Conservation (phyloP, 2,329 filamentous ascomycete genomes). For the Grosmannia serpens region DNA sequence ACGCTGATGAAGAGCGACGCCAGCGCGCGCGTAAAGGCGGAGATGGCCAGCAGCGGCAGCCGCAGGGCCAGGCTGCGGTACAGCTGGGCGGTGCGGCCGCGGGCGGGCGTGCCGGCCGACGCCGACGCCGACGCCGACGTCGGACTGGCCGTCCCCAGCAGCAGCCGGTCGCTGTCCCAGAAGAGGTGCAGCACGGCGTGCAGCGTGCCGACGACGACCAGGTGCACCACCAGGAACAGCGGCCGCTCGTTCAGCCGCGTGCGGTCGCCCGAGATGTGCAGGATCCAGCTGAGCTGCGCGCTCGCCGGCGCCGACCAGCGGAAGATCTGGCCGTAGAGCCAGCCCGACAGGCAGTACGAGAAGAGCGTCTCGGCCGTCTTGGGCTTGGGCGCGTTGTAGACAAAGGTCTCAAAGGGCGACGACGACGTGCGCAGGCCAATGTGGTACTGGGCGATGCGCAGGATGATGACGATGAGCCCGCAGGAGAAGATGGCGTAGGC, state of each 20-base stretch:
- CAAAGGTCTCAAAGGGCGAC: constrained; percentile 55
- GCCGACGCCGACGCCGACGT: background rate
- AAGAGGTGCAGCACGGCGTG: constrained; percentile 62
- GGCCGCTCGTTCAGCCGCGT: constrained; percentile 75
- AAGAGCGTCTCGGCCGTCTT: constrained; percentile 57
- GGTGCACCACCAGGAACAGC: constrained; percentile 64
- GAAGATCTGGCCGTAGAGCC: constrained; percentile 70
- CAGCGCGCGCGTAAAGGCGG: constrained; percentile 28
- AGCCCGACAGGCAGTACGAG: constrained; percentile 69
- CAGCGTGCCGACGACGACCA: constrained; percentile 55
- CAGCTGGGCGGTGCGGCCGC: constrained; percentile 3
- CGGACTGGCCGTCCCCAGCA: constrained; percentile 28
- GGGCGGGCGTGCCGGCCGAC: background rate
- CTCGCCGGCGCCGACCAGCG: constrained; percentile 54
- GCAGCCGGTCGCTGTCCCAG: constrained; percentile 60
- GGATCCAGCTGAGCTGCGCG: constrained; percentile 61
- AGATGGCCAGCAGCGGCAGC: constrained; percentile 27
- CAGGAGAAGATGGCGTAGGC: constrained; percentile 65
- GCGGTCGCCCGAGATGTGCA: constrained; percentile 58
- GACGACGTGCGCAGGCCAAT: constrained; percentile 59
- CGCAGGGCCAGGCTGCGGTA: constrained; percentile 20
- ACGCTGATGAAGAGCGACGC: constrained; percentile 33
- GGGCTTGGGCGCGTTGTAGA: constrained; percentile 42
- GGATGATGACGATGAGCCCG: constrained; percentile 65
- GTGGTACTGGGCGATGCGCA: constrained; percentile 77